Conservation (phyloP, 169 alveolate species). For the Pseudocohnilembus persalinus region DNA sequence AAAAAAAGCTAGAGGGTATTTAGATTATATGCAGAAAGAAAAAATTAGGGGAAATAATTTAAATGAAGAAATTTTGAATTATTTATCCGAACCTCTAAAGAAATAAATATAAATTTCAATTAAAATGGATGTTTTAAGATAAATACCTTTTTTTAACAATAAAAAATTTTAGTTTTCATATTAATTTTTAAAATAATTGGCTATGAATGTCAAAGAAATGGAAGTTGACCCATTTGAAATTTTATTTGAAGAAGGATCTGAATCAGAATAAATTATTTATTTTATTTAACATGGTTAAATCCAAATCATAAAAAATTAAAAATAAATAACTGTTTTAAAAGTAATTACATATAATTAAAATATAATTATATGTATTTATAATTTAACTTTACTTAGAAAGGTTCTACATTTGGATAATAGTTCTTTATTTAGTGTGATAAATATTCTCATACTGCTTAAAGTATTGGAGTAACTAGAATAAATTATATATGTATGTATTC, state of each 20-base stretch:
- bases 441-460: conserved; percentile 13
- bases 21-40: conserved; percentile 26
- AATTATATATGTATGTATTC: conserved; percentile 4
- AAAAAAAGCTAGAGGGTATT: conserved; percentile 25
- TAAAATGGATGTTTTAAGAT: not conserved
- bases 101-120: conserved; percentile 20
- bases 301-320: conserved; percentile 6
- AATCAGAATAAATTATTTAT: too few species aligned
- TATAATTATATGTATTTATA: too few species aligned
- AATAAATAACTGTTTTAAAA: too few species aligned
- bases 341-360: too few species aligned
- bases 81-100: conserved; percentile 12
- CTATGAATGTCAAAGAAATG: conserved; percentile 15
- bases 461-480: conserved; percentile 30
- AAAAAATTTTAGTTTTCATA: conserved; percentile 10
- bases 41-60: conserved; percentile 6
- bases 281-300: not conserved
- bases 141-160: not conserved
- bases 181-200: conserved; percentile 4
- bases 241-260: not conserved
- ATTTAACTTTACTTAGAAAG: conserved; percentile 19
- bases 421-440: conserved; percentile 16
- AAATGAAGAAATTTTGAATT: conserved; percentile 12
- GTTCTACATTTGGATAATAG: conserved; percentile 21
- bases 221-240: conserved; percentile 16